A percentile compares a stretch with the other conserved stretches of the same genome.
Conservation (phyloP, 2,329 filamentous ascomycete species). For the Claviceps sp. region DNA sequence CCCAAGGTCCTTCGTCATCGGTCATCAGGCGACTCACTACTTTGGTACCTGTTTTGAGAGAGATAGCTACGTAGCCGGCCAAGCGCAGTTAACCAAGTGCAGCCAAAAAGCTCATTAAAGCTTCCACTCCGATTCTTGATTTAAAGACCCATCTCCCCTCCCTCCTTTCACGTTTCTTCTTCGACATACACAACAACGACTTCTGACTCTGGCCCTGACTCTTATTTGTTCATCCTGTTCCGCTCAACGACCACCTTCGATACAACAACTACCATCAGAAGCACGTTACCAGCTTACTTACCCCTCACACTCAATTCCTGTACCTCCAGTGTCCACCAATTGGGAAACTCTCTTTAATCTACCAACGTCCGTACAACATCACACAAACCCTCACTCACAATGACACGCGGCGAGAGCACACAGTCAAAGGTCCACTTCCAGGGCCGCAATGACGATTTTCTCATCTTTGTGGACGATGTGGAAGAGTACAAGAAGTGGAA, state of each 20-base stretch:
- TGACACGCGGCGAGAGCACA: constrained; percentile 58
- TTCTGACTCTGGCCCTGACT: no score
- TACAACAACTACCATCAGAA: background rate
- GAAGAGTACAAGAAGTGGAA: constrained; percentile 66
- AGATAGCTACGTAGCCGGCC: background rate
- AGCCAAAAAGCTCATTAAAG: background rate
- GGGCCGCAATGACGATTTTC: constrained; percentile 48
- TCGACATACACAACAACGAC: background rate
- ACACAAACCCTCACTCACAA: constrained; percentile 21
- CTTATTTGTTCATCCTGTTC: background rate
- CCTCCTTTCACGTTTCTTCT: background rate
- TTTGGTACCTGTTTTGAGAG: background rate
- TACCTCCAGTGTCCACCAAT: no score
- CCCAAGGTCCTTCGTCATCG: background rate
- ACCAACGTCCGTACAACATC: background rate
- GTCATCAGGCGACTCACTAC: background rate
- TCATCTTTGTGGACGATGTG: constrained; percentile 45
- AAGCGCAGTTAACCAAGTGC: background rate
- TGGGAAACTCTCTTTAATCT: background rate
- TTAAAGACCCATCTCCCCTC: background rate
- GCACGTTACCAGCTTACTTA: background rate
- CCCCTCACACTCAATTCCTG: background rate
- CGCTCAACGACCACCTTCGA: background rate
- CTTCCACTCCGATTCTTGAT: background rate
- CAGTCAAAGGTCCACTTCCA: constrained; percentile 78